Conservation (phyloP, 805 yeast genomes). For the Metschnikowia reukaufii region DNA sequence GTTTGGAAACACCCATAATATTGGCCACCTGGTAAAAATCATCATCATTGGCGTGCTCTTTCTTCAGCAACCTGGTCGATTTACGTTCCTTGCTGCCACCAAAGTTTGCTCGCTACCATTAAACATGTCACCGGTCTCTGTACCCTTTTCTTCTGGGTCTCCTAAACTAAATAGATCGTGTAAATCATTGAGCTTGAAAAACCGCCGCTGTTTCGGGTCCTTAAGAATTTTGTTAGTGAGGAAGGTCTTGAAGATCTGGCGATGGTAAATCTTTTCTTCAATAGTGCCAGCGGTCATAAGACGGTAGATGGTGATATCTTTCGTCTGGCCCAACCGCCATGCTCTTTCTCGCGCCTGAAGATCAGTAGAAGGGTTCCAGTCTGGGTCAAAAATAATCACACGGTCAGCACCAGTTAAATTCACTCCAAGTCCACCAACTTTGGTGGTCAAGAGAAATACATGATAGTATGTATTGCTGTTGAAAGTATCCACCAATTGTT, state of each 20-base stretch:
- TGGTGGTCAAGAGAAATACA: constrained; percentile 82
- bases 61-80: constrained; percentile 27
- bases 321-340: constrained; percentile 94
- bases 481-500: constrained; percentile 75
- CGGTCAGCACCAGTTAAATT: constrained; percentile 94
- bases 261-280: constrained; percentile 94
- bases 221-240: constrained; percentile 89
- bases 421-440: constrained; percentile 95
- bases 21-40: constrained; percentile 65
- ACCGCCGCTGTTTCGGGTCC: constrained; percentile 92
- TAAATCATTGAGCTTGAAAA: constrained; percentile 87
- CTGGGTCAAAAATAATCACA: constrained; percentile 93
- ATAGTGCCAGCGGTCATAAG: constrained; percentile 93
- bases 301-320: constrained; percentile 86
- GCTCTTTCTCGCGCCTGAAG: constrained; percentile 96
- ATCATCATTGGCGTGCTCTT: constrained; percentile 50
- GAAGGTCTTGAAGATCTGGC: constrained; percentile 95
- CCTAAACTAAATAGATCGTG: constrained; percentile 88
- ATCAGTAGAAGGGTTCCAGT: constrained; percentile 98
- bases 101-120: constrained; percentile 45
- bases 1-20: constrained; percentile 69
- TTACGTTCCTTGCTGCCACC: constrained; percentile 35
- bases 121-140: constrained; percentile 68
- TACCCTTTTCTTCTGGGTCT: constrained; percentile 63
- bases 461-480: constrained; percentile 58